Conservation (phyloP, 2,329 filamentous ascomycete species). For the Spiromastix sp. region DNA sequence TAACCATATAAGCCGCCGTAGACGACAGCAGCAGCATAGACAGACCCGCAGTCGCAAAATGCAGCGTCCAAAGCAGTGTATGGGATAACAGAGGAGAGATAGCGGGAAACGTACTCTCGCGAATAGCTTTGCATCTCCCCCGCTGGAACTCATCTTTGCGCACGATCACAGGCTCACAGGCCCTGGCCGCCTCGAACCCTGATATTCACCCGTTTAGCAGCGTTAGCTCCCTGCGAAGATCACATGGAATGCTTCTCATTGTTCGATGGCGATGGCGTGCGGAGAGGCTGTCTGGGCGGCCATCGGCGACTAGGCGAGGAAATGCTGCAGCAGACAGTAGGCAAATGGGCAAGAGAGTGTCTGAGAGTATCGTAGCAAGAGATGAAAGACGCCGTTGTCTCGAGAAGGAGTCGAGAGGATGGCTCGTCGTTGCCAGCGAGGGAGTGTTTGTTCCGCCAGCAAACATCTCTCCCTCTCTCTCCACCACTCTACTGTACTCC, state of each 20-base stretch:
- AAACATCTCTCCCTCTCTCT: too few relatives aligned
- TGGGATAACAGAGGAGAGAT: slow-evolving; percentile 15
- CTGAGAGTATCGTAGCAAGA: too few relatives aligned
- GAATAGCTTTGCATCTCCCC: slow-evolving; percentile 98
- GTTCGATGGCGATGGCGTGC: slow-evolving; percentile 9
- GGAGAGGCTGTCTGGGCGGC: slow-evolving; percentile 9
- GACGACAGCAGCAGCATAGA: too few relatives aligned
- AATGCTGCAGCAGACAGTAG: too few relatives aligned
- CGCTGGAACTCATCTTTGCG: slow-evolving; percentile 51
- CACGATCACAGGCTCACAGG: slow-evolving; percentile 8
- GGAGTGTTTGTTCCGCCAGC: too few relatives aligned
- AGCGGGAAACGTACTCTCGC: slow-evolving; percentile 61
- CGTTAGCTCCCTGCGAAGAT: slow-evolving; percentile 8
- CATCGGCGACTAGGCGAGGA: too few relatives aligned
- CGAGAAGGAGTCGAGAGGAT: too few relatives aligned
- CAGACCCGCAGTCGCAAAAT: not conserved
- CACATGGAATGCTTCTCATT: slow-evolving; percentile 11
- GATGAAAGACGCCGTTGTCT: too few relatives aligned
- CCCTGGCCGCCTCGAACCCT: slow-evolving; percentile 6
- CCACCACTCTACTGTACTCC: too few relatives aligned
- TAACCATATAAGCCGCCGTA: too few relatives aligned
- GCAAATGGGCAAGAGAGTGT: too few relatives aligned
- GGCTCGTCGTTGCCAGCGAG: too few relatives aligned
- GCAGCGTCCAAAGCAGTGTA: not conserved
- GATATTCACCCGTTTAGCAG: slow-evolving; percentile 2